These are phyloP conservation scores for Malassezia equina DNA, from an alignment of 1,284 basidiomycete genomes.

Conservation along the genomic window DNA sequence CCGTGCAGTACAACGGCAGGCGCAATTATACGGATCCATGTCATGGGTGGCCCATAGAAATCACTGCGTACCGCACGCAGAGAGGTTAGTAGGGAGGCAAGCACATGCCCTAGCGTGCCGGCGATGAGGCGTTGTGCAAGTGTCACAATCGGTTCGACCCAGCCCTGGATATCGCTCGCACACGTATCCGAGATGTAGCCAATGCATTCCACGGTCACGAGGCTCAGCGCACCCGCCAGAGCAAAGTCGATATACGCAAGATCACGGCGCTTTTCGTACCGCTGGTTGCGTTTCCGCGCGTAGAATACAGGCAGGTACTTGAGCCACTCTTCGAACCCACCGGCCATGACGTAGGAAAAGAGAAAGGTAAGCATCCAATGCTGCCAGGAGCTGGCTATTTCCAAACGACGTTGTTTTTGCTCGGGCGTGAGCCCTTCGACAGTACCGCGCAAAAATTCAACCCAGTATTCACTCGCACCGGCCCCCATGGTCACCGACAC, in stretches of 20 bases:
- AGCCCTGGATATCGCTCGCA: neutral
- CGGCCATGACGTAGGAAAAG: slow-evolving; percentile 6
- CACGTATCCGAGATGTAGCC: slow-evolving; percentile 3
- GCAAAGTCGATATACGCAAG: neutral
- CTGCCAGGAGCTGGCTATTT: slow-evolving; percentile 1
- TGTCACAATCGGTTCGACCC: neutral
- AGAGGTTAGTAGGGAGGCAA: neutral
- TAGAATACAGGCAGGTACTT: neutral
- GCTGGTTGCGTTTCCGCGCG: neutral
- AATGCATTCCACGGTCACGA: slow-evolving; percentile 7
- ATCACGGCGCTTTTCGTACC: neutral
- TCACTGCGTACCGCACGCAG: neutral
- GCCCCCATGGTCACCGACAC: neutral
- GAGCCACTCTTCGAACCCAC: slow-evolving; percentile 1
- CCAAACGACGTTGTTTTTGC: neutral
- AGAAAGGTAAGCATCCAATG: slow-evolving; percentile 2
- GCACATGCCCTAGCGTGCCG: neutral
- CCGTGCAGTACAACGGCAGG: neutral
- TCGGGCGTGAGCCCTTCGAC: neutral
- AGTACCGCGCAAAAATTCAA: slow-evolving; percentile 2
- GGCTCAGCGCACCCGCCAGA: neutral
- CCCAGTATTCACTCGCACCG: neutral
- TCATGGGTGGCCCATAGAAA: neutral
- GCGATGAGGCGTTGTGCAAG: slow-evolving; percentile 1
- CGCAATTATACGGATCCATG: neutral